Evolutionary conservation across 106 monocot species (phyloP).

Genomic region (Agapanthus africanus): DNA sequence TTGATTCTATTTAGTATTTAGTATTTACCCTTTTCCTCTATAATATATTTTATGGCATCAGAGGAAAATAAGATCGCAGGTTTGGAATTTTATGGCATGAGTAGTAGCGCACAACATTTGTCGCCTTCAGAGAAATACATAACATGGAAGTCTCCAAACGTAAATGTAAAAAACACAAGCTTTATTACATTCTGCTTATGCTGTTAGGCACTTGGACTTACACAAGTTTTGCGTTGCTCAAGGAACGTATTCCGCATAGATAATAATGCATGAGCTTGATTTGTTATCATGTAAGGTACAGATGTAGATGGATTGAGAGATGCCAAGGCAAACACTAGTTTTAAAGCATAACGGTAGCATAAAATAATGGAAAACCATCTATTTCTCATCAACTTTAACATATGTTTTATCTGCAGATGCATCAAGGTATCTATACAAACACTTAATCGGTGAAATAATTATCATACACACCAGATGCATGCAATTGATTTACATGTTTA

Average conservation of each 20-base stretch:
- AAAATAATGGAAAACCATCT: not conserved
- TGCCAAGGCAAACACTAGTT: not conserved
- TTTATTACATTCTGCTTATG: not conserved
- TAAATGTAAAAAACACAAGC: not conserved
- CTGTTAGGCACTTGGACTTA: not conserved
- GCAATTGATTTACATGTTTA: not conserved
- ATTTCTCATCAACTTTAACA: not conserved
- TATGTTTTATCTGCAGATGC: not conserved
- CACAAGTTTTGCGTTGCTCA: not conserved
- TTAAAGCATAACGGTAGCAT: not conserved
- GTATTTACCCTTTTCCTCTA: not conserved
- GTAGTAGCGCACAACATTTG: not conserved
- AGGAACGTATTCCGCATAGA: not conserved
- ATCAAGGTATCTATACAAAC: not conserved
- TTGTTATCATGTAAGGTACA: not conserved
- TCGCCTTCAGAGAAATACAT: not conserved
- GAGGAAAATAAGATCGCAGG: not conserved
- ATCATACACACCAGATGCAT: not conserved
- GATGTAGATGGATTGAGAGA: not conserved
- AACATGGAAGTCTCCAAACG: not conserved
- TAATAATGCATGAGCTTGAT: not conserved
- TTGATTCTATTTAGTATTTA: too few species aligned
- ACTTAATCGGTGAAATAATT: not conserved
- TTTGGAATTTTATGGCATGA: too few species aligned
- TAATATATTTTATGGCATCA: not conserved